Evolutionary conservation across 768 basidiomycete genomes (phyloP).

Genomic region (Pleurotus sapidus): DNA sequence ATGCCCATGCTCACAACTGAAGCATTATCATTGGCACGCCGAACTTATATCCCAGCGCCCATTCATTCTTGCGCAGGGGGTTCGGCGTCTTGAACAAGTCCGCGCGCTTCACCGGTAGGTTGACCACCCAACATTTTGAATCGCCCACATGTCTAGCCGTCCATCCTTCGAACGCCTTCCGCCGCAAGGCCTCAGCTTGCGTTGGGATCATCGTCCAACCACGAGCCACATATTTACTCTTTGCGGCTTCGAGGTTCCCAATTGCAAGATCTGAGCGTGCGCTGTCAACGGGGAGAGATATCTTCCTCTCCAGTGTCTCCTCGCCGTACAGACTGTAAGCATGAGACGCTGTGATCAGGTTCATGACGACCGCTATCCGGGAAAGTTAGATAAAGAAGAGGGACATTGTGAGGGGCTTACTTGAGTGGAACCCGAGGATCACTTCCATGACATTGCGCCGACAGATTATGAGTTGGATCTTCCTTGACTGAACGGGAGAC

Average conservation of each 20-base stretch:
- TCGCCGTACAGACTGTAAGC: conserved; percentile 39
- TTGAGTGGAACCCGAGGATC: conserved; percentile 20
- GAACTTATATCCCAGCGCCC: background rate
- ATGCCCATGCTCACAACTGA: no score
- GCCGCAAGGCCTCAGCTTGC: background rate
- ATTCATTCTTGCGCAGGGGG: background rate
- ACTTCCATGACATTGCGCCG: conserved; percentile 22
- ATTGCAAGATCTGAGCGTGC: background rate
- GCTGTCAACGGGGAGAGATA: background rate
- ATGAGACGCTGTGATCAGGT: conserved; percentile 33
- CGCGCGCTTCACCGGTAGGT: background rate
- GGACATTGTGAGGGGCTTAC: conserved; percentile 18
- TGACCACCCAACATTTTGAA: background rate
- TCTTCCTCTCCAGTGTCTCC: conserved; percentile 28
- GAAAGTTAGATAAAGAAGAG: background rate
- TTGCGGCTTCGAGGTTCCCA: background rate
- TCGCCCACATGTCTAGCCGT: background rate
- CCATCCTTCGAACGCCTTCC: background rate
- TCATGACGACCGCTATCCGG: conserved; percentile 36
- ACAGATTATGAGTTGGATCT: conserved; percentile 34
- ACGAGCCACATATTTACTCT: background rate
- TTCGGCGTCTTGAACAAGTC: background rate
- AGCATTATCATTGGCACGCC: no score
- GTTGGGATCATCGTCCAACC: background rate
- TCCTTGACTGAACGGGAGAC: conserved; percentile 10